Conservation (phyloP, 2,329 filamentous ascomycete species). For the Albifimbria verrucaria region DNA sequence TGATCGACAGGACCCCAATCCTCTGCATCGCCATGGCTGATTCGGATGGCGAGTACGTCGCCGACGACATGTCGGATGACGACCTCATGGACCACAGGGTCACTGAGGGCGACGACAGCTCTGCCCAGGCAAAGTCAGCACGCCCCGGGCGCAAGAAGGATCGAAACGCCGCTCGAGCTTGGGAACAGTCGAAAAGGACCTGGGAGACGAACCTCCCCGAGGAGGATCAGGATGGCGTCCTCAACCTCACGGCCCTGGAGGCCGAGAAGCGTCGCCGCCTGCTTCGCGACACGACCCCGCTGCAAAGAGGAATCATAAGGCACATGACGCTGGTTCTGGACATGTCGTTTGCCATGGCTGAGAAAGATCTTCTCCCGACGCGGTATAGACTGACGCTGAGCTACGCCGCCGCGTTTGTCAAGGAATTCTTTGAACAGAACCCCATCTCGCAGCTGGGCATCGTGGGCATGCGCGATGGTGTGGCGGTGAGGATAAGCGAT, state of each 20-base stretch:
- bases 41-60: conserved; percentile 69
- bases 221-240: conserved; percentile 75
- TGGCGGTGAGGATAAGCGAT: conserved; percentile 81
- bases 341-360: conserved; percentile 87
- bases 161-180: conserved; percentile 51
- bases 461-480: conserved; percentile 87
- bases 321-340: conserved; percentile 89
- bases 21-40: conserved; percentile 68
- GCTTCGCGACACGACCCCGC: conserved; percentile 87
- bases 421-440: conserved; percentile 97
- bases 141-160: conserved; percentile 26
- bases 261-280: conserved; percentile 78
- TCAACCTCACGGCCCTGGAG: conserved; percentile 75
- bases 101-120: conserved; percentile 32
- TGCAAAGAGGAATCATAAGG: conserved; percentile 97
- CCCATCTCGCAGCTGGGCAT: conserved; percentile 94
- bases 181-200: conserved; percentile 64
- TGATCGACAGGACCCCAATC: too few species aligned
- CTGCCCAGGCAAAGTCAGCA: conserved; percentile 23
- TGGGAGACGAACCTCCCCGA: conserved; percentile 67
- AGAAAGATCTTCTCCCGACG: conserved; percentile 91
- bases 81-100: conserved; percentile 53
- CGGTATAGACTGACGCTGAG: conserved; percentile 78
- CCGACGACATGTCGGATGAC: conserved; percentile 61
- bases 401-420: conserved; percentile 83